These are phyloP conservation scores for Cercospora nicotianae DNA, from an alignment of 2,329 filamentous ascomycete genomes.

Conservation along the genomic window DNA sequence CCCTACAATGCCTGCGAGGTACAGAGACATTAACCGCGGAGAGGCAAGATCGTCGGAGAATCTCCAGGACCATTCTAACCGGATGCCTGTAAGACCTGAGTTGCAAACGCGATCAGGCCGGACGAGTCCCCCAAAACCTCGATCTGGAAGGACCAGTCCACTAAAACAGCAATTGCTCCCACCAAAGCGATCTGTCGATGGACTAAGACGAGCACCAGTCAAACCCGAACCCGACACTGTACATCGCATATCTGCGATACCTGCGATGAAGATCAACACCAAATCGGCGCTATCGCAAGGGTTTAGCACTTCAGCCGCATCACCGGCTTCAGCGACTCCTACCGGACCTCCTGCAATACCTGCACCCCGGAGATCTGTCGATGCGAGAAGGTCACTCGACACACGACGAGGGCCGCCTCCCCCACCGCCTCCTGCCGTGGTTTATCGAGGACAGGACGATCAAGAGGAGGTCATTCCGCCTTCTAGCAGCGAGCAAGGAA, in stretches of 20 bases:
- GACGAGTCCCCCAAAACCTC: constrained; percentile 32
- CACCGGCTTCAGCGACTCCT: constrained; percentile 14
- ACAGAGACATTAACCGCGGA: constrained; percentile 21
- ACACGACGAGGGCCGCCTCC: constrained; percentile 29
- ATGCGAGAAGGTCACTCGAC: constrained; percentile 34
- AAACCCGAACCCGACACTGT: constrained; percentile 20
- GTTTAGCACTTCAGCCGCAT: constrained; percentile 28
- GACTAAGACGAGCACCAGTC: constrained; percentile 20
- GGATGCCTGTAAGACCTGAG: constrained; percentile 38
- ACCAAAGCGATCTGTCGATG: constrained; percentile 28
- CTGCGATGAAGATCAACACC: constrained; percentile 27
- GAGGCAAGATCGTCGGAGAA: constrained; percentile 25
- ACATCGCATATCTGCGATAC: constrained; percentile 29
- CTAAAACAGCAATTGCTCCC: constrained; percentile 32
- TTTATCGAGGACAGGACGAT: constrained; percentile 38
- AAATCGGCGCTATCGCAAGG: constrained; percentile 34
- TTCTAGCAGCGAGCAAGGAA: constrained; percentile 21
- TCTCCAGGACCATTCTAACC: constrained; percentile 32
- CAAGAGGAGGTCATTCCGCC: constrained; percentile 43
- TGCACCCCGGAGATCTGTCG: constrained; percentile 37
- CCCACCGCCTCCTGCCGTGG: constrained; percentile 42
- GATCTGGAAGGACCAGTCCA: constrained; percentile 34
- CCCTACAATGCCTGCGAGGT: constrained; percentile 30
- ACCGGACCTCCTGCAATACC: constrained; percentile 37
- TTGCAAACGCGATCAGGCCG: constrained; percentile 34